Percentiles rank a stretch among this genome's conserved stretches.
phyloP scores from a whole-genome alignment of 106 monocot genomes.

The Narthecium ossifragum region DNA sequence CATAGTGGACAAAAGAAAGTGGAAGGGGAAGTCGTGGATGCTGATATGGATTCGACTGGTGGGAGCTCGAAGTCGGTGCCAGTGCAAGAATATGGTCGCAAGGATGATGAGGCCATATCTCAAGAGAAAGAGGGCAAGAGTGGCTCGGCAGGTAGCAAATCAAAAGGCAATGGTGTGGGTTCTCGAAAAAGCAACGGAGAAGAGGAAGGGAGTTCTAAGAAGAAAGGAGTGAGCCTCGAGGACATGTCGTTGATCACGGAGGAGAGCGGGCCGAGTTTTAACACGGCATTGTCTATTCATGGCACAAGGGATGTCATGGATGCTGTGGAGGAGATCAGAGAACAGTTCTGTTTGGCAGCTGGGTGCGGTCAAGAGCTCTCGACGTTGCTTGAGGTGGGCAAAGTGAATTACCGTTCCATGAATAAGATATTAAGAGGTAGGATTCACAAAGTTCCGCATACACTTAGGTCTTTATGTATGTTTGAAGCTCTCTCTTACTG shows the following conservation, averaged over 20 bases:
- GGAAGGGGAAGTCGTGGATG: neutral
- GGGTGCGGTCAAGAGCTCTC: constrained; percentile 51
- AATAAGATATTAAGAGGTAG: constrained; percentile 43
- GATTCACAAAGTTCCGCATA: constrained; percentile 14
- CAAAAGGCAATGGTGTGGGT: neutral
- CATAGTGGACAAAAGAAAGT: no score
- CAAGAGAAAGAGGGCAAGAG: constrained; percentile 15
- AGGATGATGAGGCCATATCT: neutral
- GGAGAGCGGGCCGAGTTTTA: constrained; percentile 13
- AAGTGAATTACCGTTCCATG: constrained; percentile 27
- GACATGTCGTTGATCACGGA: constrained; percentile 17
- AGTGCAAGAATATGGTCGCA: constrained; percentile 7
- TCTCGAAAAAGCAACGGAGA: constrained; percentile 7
- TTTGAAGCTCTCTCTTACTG: no score
- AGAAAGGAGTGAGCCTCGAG: constrained; percentile 44
- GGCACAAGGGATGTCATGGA: constrained; percentile 45
- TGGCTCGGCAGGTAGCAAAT: constrained; percentile 1
- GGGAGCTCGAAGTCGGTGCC: constrained; percentile 13
- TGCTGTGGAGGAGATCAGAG: constrained; percentile 58
- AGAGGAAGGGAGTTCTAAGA: constrained; percentile 22
- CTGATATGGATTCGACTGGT: constrained; percentile 7
- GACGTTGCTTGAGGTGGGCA: constrained; percentile 58
- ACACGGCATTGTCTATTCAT: constrained; percentile 9
- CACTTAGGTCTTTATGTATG: no score
- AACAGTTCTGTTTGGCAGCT: constrained; percentile 43